These are phyloP conservation scores for Metschnikowia aberdeeniae DNA, from an alignment of 805 yeast species.

Conservation along the genomic window DNA sequence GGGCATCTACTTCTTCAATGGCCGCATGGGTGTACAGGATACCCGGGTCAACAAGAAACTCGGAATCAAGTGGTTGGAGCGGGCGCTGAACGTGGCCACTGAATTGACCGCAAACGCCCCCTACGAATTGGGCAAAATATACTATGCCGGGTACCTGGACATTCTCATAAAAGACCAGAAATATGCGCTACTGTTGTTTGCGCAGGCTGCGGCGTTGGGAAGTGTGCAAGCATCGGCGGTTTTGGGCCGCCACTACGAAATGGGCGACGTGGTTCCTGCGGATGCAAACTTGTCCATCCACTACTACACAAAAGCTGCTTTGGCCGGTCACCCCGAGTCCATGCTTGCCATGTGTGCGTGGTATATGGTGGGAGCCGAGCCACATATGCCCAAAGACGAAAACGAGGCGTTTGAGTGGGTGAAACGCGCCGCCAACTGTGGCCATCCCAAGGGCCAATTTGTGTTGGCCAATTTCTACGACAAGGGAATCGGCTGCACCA, in stretches of 20 bases:
- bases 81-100: constrained; percentile 81
- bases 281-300: constrained; percentile 85
- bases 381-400: constrained; percentile 72
- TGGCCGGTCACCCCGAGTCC: constrained; percentile 80
- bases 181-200: constrained; percentile 81
- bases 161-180: constrained; percentile 76
- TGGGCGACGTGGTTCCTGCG: constrained; percentile 69
- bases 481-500: constrained; percentile 80
- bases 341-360: constrained; percentile 96
- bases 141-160: constrained; percentile 80
- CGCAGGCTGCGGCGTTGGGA: constrained; percentile 85
- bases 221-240: constrained; percentile 75
- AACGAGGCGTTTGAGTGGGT: constrained; percentile 96
- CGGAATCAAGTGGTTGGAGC: constrained; percentile 89
- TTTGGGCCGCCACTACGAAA: constrained; percentile 80
- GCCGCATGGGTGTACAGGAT: constrained; percentile 74
- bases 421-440: constrained; percentile 70
- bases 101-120: constrained; percentile 92
- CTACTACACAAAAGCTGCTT: constrained; percentile 87
- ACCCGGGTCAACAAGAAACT: constrained; percentile 68
- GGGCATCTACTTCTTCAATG: constrained; percentile 81
- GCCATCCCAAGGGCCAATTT: constrained; percentile 77
- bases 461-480: constrained; percentile 82
- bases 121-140: constrained; percentile 81
- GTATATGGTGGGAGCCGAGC: constrained; percentile 89